These are phyloP conservation scores for Mycena sp. DNA, from an alignment of 1,284 basidiomycete species.

Conservation along the genomic window DNA sequence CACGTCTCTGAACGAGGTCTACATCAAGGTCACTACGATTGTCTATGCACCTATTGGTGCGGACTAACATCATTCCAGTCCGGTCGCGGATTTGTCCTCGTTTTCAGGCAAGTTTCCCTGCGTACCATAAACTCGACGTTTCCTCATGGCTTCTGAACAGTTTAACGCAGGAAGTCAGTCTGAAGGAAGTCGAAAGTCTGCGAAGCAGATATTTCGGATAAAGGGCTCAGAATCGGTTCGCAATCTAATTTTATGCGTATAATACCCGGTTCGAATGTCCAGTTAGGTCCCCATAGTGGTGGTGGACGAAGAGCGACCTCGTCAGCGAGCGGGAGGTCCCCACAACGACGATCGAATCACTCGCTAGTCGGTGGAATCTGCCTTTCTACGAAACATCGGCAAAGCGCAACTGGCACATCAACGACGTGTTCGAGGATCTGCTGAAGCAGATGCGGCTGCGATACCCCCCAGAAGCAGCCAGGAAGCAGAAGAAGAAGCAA, in stretches of 20 bases:
- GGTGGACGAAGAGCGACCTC: slow-evolving; percentile 88
- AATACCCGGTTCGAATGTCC: neutral
- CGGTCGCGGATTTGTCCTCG: slow-evolving; percentile 82
- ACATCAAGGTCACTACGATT: slow-evolving; percentile 68
- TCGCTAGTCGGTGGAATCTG: slow-evolving; percentile 74
- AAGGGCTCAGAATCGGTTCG: slow-evolving; percentile 59
- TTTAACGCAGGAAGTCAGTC: slow-evolving; percentile 79
- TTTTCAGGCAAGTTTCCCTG: slow-evolving; percentile 69
- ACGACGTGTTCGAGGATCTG: slow-evolving; percentile 82
- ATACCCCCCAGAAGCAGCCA: slow-evolving; percentile 61
- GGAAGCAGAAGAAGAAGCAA: slow-evolving; percentile 49
- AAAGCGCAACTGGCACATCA: slow-evolving; percentile 83
- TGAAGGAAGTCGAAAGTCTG: slow-evolving; percentile 81
- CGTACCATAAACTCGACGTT: slow-evolving; percentile 7
- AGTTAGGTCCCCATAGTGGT: slow-evolving; percentile 87
- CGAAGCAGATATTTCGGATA: slow-evolving; percentile 84
- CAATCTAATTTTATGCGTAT: too few species aligned
- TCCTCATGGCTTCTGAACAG: slow-evolving; percentile 55
- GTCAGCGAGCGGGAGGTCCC: slow-evolving; percentile 84
- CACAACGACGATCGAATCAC: slow-evolving; percentile 68
- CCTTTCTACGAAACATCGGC: slow-evolving; percentile 90
- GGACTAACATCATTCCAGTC: slow-evolving; percentile 51
- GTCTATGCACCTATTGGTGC: neutral
- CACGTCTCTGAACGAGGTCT: slow-evolving; percentile 79
- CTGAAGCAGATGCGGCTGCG: slow-evolving; percentile 76